Base-by-base conservation (phyloP, 2,329 filamentous ascomycete genomes). In the Ophiostoma perfectum region DNA sequence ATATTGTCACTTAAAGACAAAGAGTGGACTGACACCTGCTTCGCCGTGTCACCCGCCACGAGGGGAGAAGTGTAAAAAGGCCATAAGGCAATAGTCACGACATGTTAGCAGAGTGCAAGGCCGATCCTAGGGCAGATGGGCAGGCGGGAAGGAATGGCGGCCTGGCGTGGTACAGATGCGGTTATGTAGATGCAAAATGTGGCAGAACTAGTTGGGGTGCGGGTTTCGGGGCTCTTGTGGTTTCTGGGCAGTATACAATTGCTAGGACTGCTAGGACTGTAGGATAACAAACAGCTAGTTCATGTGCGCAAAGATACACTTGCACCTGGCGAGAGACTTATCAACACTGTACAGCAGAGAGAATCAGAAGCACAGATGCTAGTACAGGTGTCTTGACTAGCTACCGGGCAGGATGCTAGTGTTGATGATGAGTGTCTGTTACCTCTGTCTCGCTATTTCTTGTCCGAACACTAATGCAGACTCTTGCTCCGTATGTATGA, bases 401-500 rank as follows among this genome's bases (percentile, higher is more conserved):
- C 27, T 55, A 4, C 49, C 27, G 11, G 8, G 49, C 49, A 55
- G n/a, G 11, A 47, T 47, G 6, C 49, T 11, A 18, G 49, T 5
- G 49, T 55, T 18, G 49, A 55, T 55, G 12, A 12, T 9, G 18
- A 4, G 18, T 49, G 49, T 55, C 49, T 55, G 18, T 27, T 36
- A 14, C 7, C 49, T 27, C n/a, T 55, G 18, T 27, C n/a, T 55
- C 49, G 49, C 49, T 52, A n/a, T 8, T 27, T 27, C 49, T 27
- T 55, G 8, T 36, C 49, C 49, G 49, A 55, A 55, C 49, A 55
- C 49, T 55, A 55, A 55, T 55, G 49, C 49, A 55, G 27, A 16
- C 49, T 5, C 4, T 27, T 12, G 2, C 27, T 27, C 27, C 27
- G 27, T 27, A 55, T 55, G 49, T 27, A 27, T 11, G 49, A 27